Evolutionary conservation across 225 moss, liverwort and hornwort genomes (phyloP).

Genomic region (Marchantia paleacea): DNA sequence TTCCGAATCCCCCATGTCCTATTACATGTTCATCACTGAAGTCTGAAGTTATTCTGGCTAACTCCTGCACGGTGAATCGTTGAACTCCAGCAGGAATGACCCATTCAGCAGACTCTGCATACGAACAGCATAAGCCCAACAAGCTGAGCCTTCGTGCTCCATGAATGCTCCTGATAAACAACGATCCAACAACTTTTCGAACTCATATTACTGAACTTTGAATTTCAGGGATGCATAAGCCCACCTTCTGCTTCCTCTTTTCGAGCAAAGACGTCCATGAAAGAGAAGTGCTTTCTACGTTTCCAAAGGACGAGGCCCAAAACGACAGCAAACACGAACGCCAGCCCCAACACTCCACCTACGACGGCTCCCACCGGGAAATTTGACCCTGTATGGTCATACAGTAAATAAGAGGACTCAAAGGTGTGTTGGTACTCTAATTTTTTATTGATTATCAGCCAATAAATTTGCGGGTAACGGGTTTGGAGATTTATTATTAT

Average conservation of each 20-base stretch:
- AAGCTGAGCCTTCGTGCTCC: not conserved
- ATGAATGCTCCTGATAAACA: not conserved
- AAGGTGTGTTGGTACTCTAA: too few species aligned
- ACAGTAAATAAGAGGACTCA: too few species aligned
- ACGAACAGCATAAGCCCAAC: not conserved
- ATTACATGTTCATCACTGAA: conserved; percentile 55
- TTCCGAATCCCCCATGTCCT: conserved; percentile 72
- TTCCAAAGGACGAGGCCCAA: conserved; percentile 19
- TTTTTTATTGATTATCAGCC: too few species aligned
- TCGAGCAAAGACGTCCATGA: conserved; percentile 5
- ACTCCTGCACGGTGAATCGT: conserved; percentile 45
- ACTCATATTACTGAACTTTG: too few species aligned
- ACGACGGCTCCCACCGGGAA: conserved; percentile 18
- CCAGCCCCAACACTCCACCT: conserved; percentile 8
- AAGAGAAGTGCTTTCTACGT: conserved; percentile 4
- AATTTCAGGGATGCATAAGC: not conserved
- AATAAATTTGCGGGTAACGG: too few species aligned
- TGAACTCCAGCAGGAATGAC: conserved; percentile 7
- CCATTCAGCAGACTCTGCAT: conserved; percentile 5
- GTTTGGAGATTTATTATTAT: too few species aligned
- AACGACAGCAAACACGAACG: not conserved
- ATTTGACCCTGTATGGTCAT: not conserved
- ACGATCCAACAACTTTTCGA: not conserved
- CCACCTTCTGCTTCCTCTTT: conserved; percentile 10
- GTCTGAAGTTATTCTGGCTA: conserved; percentile 53